These are phyloP conservation scores for Amphirosellinia nigrospora DNA, from an alignment of 495 filamentous ascomycete genomes.

Conservation along the genomic window DNA sequence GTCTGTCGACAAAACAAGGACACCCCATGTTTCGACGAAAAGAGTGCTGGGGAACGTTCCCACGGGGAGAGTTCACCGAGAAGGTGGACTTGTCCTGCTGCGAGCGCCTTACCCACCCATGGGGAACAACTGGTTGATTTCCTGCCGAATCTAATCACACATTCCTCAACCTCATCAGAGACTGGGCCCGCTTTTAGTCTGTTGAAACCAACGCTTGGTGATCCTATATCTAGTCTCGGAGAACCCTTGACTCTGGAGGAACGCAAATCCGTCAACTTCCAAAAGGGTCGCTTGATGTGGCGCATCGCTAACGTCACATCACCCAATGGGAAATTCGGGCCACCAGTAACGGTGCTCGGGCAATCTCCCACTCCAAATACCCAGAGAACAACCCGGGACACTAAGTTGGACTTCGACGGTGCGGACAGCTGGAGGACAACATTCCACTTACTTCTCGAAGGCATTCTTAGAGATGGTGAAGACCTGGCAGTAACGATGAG, in stretches of 20 bases:
- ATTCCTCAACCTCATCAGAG: conserved; percentile 34
- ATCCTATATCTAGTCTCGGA: conserved; percentile 37
- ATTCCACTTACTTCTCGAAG: conserved; percentile 54
- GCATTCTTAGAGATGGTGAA: conserved; percentile 51
- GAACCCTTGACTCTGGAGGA: conserved; percentile 27
- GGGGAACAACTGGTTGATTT: conserved; percentile 24
- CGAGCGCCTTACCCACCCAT: background rate
- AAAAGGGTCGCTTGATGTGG: conserved; percentile 44
- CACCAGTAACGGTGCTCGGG: conserved; percentile 40
- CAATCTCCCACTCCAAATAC: conserved; percentile 1
- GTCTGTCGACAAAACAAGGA: background rate
- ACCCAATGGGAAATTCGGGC: conserved; percentile 49
- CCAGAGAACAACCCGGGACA: conserved; percentile 5
- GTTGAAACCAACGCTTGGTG: conserved; percentile 35
- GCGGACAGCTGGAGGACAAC: conserved; percentile 48
- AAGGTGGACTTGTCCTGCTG: background rate
- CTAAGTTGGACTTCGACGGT: conserved; percentile 25
- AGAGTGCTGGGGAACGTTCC: background rate
- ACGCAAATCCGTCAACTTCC: conserved; percentile 36
- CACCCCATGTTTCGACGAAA: background rate
- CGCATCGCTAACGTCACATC: conserved; percentile 41
- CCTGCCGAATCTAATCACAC: conserved; percentile 43
- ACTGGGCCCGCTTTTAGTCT: conserved; percentile 41
- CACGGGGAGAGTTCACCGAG: background rate
- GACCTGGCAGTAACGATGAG: conserved; percentile 52